phyloP scores from a whole-genome alignment of 352 stramenopile genomes.

The Phytopythium cucurbitacearum region DNA sequence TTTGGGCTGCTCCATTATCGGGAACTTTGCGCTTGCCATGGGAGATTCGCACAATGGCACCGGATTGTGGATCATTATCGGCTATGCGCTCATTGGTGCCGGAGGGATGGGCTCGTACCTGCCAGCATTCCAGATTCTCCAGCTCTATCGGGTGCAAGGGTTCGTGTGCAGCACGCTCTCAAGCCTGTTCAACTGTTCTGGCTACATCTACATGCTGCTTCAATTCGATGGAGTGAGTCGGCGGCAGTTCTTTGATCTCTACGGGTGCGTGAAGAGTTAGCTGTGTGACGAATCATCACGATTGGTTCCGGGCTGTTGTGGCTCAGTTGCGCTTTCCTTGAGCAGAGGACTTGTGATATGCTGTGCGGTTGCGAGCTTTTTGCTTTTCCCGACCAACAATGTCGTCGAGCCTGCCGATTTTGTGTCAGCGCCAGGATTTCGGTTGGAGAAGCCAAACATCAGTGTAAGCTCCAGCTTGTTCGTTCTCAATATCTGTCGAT shows the following conservation, averaged over 20 bases:
- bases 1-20: conserved; percentile 35
- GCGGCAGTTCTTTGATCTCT: conserved; percentile 45
- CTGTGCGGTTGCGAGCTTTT: conserved; percentile 46
- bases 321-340: background rate
- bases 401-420: conserved; percentile 40
- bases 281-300: background rate
- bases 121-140: conserved; percentile 74
- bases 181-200: conserved; percentile 82
- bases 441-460: conserved; percentile 44
- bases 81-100: conserved; percentile 63
- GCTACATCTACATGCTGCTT: conserved; percentile 84
- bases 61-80: conserved; percentile 54
- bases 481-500: background rate
- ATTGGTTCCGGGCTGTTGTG: background rate
- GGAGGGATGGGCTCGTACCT: conserved; percentile 76
- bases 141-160: conserved; percentile 71
- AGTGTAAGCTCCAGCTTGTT: conserved; percentile 23
- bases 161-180: conserved; percentile 78
- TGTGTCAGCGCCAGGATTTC: conserved; percentile 46
- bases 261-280: conserved; percentile 36
- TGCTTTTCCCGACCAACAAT: conserved; percentile 73
- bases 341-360: conserved; percentile 36
- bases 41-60: conserved; percentile 47
- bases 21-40: conserved; percentile 55
- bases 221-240: conserved; percentile 47